These are phyloP conservation scores for Lepidopterella palustris DNA, from an alignment of 495 filamentous ascomycete genomes.

Conservation along the genomic window DNA sequence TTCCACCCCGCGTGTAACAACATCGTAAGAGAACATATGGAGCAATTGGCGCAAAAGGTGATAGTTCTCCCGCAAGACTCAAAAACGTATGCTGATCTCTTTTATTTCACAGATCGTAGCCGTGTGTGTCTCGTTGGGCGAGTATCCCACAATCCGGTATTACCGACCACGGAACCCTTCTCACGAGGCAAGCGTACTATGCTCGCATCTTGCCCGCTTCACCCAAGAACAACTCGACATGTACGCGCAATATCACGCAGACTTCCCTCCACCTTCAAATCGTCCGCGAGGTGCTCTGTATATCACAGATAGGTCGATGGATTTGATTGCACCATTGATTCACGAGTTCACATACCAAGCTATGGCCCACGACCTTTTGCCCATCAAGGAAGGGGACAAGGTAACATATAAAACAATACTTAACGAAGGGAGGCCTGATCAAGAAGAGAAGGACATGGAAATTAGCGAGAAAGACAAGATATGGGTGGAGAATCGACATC, in stretches of 20 bases:
- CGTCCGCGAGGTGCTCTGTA: conserved; percentile 78
- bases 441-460: conserved; percentile 81
- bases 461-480: conserved; percentile 83
- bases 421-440: conserved; percentile 60
- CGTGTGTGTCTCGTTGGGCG: conserved; percentile 74
- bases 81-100: neutral
- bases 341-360: conserved; percentile 99
- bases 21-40: conserved; percentile 72
- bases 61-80: neutral
- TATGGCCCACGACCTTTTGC: conserved; percentile 90
- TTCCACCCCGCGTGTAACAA: conserved; percentile 87
- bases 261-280: conserved; percentile 74
- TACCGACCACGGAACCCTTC: conserved; percentile 66
- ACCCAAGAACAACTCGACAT: conserved; percentile 84
- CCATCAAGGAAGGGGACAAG: conserved; percentile 80
- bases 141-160: conserved; percentile 87
- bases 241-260: conserved; percentile 70
- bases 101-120: conserved; percentile 58
- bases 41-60: conserved; percentile 82
- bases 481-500: conserved; percentile 88
- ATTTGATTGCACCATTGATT: conserved; percentile 74
- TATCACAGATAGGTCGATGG: conserved; percentile 88
- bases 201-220: conserved; percentile 81
- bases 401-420: conserved; percentile 72
- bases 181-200: conserved; percentile 84